Evolutionary conservation across 257 asterid species (phyloP).

Genomic region (Nicotiana otophora): DNA sequence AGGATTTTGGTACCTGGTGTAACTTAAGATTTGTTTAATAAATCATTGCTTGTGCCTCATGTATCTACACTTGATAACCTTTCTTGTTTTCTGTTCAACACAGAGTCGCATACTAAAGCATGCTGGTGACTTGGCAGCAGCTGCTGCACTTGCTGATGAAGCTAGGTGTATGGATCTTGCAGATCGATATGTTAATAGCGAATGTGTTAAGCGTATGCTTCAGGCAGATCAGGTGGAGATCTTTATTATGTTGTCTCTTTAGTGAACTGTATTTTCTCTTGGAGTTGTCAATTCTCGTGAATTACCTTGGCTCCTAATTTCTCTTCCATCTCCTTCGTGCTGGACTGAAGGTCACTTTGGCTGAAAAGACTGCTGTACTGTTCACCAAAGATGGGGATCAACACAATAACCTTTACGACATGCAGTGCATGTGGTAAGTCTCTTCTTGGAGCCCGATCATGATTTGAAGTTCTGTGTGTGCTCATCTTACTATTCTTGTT

Average conservation of each 20-base stretch:
- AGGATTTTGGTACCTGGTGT: background rate
- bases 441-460: background rate
- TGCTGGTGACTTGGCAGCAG: conserved; percentile 86
- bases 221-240: conserved; percentile 90
- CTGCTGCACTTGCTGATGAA: conserved; percentile 97
- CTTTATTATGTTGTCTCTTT: background rate
- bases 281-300: background rate
- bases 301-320: background rate
- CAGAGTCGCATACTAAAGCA: conserved; percentile 97
- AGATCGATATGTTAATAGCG: conserved; percentile 94
- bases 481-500: background rate
- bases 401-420: conserved; percentile 92
- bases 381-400: conserved; percentile 99
- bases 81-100: conserved; percentile 18
- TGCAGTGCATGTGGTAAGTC: conserved; percentile 99
- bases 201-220: conserved; percentile 96
- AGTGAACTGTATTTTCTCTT: background rate
- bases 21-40: background rate
- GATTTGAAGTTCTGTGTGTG: background rate
- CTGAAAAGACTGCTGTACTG: conserved; percentile 89
- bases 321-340: background rate
- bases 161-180: conserved; percentile 99
- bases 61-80: background rate
- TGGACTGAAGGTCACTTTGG: conserved; percentile 65
- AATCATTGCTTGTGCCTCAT: conserved; percentile 1